Evolutionary conservation across 2,329 filamentous ascomycete genomes (phyloP).

Genomic region (Monilinia polystroma): DNA sequence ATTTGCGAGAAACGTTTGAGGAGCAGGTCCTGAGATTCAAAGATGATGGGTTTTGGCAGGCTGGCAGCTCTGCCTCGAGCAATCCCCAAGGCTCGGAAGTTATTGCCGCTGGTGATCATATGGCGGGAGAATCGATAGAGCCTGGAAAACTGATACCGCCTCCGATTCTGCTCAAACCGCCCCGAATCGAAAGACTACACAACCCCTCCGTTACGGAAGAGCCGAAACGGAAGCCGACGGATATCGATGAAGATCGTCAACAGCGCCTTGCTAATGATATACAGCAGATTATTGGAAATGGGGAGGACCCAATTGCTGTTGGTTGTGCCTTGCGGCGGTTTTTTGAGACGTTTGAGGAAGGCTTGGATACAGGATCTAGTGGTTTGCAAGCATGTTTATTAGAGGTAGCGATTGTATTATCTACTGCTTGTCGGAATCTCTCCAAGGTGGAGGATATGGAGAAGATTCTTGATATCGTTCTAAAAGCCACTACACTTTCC

Average conservation of each 20-base stretch:
- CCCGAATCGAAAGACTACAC: slow-evolving; percentile 6
- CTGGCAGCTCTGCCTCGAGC: neutral
- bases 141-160: neutral
- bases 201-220: neutral
- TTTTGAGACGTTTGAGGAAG: slow-evolving; percentile 34
- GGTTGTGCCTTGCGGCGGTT: slow-evolving; percentile 31
- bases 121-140: neutral
- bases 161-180: slow-evolving; percentile 3
- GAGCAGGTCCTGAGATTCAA: slow-evolving; percentile 28
- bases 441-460: slow-evolving; percentile 26
- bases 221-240: neutral
- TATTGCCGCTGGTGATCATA: neutral
- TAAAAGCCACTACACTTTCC: slow-evolving; percentile 27
- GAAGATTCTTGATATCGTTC: slow-evolving; percentile 31
- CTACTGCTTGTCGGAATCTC: slow-evolving; percentile 25
- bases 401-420: slow-evolving; percentile 29
- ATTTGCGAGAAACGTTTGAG: slow-evolving; percentile 31
- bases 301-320: slow-evolving; percentile 24
- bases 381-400: slow-evolving; percentile 26
- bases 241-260: slow-evolving; percentile 25
- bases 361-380: slow-evolving; percentile 22
- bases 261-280: slow-evolving; percentile 31
- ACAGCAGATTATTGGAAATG: slow-evolving; percentile 26
- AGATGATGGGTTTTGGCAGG: slow-evolving; percentile 17
- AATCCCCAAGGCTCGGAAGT: neutral